phyloP scores from a whole-genome alignment of 257 asterid genomes.

The Solanum virginianum region DNA sequence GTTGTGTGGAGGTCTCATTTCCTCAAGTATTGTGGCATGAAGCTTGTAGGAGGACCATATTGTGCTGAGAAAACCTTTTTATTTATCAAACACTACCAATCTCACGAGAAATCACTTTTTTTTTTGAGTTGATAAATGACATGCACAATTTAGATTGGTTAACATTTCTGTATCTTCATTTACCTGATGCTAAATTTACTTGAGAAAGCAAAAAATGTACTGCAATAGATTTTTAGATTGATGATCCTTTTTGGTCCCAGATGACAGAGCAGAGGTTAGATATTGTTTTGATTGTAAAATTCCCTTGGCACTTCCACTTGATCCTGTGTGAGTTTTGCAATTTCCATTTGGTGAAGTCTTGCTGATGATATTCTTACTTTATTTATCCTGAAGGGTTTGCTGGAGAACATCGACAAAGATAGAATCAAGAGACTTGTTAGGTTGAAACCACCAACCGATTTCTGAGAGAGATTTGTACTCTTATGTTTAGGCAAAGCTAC shows the following conservation, averaged over 20 bases:
- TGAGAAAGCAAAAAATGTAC: background rate
- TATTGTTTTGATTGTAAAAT: background rate
- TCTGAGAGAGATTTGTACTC: constrained; percentile 7
- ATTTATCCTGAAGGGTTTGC: constrained; percentile 20
- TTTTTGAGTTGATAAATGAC: background rate
- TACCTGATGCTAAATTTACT: background rate
- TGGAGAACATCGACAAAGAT: constrained; percentile 41
- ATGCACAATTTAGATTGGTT: background rate
- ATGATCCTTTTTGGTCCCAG: background rate
- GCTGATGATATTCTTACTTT: background rate
- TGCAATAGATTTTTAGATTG: background rate
- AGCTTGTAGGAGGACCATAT: background rate
- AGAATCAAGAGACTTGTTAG: constrained; percentile 34
- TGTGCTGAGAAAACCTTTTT: background rate
- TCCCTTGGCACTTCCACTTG: background rate
- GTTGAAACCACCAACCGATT: constrained; percentile 32
- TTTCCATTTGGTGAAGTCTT: background rate
- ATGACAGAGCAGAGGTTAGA: background rate
- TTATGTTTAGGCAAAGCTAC: background rate
- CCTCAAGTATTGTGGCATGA: background rate
- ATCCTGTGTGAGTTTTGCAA: background rate
- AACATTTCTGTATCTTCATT: background rate
- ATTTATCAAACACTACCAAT: background rate
- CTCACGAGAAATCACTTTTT: background rate
- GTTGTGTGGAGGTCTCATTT: background rate